These are phyloP conservation scores for Gryganskiella cystojenkinii DNA, from an alignment of 192 early-diverging fungal genomes.

Conservation along the genomic window DNA sequence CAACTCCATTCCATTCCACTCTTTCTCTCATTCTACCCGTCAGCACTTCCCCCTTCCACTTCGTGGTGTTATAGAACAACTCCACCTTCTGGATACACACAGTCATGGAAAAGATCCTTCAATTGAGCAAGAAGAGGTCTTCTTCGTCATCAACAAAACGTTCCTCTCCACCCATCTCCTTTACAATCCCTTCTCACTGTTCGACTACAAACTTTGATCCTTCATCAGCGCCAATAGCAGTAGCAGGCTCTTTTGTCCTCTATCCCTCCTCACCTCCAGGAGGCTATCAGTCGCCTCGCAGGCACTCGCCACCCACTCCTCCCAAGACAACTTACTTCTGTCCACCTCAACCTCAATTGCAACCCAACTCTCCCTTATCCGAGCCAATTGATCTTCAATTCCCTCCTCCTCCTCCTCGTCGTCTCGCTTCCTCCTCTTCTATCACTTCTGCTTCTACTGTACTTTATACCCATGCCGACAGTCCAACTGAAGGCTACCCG, in stretches of 20 bases:
- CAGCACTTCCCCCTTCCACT: not conserved
- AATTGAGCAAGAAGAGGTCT: constrained; percentile 19
- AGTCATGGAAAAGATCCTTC: constrained; percentile 21
- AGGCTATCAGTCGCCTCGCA: not conserved
- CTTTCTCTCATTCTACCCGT: not conserved
- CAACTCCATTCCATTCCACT: constrained; percentile 20
- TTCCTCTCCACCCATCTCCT: constrained; percentile 13
- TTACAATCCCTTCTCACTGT: not conserved
- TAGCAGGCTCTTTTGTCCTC: not conserved
- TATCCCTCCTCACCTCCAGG: not conserved
- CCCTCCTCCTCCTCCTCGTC: not conserved
- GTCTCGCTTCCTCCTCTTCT: not conserved
- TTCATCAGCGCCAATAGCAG: not conserved
- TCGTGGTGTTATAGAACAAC: not conserved
- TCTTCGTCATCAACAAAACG: constrained; percentile 6
- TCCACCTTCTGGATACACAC: too few species aligned
- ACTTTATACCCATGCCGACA: too few species aligned
- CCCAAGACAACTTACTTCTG: not conserved
- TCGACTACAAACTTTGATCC: not conserved
- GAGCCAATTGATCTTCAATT: not conserved
- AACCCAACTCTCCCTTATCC: not conserved
- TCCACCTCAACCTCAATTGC: not conserved
- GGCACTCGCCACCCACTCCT: not conserved
- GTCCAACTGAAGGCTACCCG: too few species aligned
- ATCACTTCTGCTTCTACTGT: too few species aligned